Evolutionary conservation across 495 filamentous ascomycete species (phyloP).

Genomic region (Pyrenopolyporus hunteri): DNA sequence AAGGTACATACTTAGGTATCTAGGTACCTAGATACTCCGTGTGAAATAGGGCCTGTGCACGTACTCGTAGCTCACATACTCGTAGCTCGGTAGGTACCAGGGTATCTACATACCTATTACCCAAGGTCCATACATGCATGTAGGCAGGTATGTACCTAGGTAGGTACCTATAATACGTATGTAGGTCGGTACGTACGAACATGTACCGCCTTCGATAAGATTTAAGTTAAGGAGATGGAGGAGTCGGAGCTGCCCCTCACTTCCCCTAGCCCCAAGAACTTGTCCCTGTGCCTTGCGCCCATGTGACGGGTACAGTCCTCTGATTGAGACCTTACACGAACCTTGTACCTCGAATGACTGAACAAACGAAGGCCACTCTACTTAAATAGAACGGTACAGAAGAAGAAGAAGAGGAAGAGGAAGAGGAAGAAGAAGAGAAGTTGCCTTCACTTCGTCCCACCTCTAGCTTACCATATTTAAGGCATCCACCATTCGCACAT

Average conservation of each 20-base stretch:
- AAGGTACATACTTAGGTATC: no score
- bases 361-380: neutral
- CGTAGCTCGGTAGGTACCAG: neutral
- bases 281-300: constrained; percentile 27
- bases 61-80: neutral
- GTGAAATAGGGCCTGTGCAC: neutral
- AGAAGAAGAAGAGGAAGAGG: neutral
- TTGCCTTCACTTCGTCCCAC: neutral
- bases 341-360: neutral
- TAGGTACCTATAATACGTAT: constrained; percentile 1
- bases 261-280: constrained; percentile 17
- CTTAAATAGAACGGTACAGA: neutral
- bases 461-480: neutral
- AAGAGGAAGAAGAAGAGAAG: neutral
- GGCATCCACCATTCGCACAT: no score
- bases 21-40: neutral
- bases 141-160: neutral
- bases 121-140: neutral
- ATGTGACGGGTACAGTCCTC: constrained; percentile 29
- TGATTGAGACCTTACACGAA: constrained; percentile 1
- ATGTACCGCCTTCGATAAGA: constrained; percentile 15
- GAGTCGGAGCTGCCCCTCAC: constrained; percentile 20
- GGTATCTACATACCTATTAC: no score
- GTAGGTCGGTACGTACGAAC: neutral
- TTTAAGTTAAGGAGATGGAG: neutral